These are phyloP conservation scores for Pisolithus thermaeus DNA, from an alignment of 1,284 basidiomycete species.

Conservation along the genomic window DNA sequence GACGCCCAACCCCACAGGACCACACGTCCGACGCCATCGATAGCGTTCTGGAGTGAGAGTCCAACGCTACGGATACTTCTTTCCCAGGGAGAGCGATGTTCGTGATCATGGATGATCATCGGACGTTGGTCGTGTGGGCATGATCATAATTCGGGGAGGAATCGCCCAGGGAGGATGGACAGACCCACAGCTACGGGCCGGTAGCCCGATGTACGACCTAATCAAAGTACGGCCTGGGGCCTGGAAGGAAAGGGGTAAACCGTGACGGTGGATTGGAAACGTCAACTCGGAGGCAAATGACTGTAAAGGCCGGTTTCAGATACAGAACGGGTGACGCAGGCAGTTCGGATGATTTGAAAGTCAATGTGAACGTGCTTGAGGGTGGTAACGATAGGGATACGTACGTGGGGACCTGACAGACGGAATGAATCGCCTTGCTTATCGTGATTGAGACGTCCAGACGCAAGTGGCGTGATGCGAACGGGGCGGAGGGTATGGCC, in stretches of 20 bases:
- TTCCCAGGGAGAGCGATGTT: not conserved
- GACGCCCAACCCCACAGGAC: too few species aligned
- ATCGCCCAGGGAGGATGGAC: not conserved
- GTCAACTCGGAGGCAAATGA: not conserved
- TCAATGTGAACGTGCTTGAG: slow-evolving; percentile 2
- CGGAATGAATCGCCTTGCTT: slow-evolving; percentile 5
- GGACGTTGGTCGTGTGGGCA: not conserved
- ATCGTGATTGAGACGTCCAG: slow-evolving; percentile 19
- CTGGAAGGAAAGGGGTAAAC: not conserved
- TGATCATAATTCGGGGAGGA: not conserved
- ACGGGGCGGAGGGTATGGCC: slow-evolving; percentile 23
- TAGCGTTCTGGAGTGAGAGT: too few species aligned
- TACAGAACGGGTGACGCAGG: not conserved
- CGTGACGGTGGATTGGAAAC: not conserved
- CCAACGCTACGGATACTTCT: not conserved
- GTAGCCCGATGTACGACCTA: too few species aligned
- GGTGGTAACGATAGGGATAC: not conserved
- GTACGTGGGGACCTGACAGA: not conserved
- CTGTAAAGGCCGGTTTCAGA: not conserved
- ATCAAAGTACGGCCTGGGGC: too few species aligned
- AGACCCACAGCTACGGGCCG: not conserved
- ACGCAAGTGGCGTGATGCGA: slow-evolving; percentile 17
- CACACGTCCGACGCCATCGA: too few species aligned
- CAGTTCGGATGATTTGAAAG: slow-evolving; percentile 6
- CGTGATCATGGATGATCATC: not conserved